A percentile compares a stretch with the other conserved stretches of the same genome.
These are phyloP conservation scores for Mucor sp. DNA, from an alignment of 371 early-diverging fungal genomes.

Conservation along the genomic window DNA sequence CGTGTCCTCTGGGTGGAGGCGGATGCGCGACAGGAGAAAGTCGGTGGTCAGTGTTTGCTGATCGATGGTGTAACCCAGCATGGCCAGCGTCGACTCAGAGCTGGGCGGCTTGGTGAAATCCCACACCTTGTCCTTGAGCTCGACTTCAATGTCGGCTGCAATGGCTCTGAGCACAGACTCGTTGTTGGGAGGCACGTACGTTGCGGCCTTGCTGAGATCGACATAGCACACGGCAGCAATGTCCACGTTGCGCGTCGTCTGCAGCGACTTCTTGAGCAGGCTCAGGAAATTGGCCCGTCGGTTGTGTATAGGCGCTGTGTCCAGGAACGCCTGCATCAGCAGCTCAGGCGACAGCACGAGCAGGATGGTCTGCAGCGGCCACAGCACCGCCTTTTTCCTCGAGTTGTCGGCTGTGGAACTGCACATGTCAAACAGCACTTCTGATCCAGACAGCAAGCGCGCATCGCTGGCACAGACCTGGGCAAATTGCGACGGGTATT, in stretches of 20 bases:
- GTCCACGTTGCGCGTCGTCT: conserved; percentile 63
- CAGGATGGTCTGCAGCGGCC: conserved; percentile 83
- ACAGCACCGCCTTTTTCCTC: conserved; percentile 67
- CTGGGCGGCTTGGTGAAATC: conserved; percentile 56
- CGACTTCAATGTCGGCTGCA: conserved; percentile 73
- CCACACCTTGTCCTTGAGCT: conserved; percentile 73
- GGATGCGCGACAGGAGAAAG: conserved; percentile 71
- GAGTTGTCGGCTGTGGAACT: conserved; percentile 67
- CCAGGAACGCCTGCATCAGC: conserved; percentile 55
- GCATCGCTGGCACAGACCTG: conserved; percentile 61
- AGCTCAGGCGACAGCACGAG: conserved; percentile 77
- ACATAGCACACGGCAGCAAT: conserved; percentile 77
- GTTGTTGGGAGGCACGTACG: conserved; percentile 67
- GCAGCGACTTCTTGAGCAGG: conserved; percentile 63
- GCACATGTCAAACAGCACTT: conserved; percentile 78
- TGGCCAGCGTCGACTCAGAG: conserved; percentile 44
- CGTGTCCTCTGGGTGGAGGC: conserved; percentile 65
- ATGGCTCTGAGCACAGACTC: conserved; percentile 66
- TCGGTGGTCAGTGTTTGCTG: conserved; percentile 61
- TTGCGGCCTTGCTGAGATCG: conserved; percentile 77
- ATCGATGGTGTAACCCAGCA: conserved; percentile 52
- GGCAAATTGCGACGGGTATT: conserved; percentile 71
- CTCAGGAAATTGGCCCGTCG: conserved; percentile 64
- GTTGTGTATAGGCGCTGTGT: conserved; percentile 35
- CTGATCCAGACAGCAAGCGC: conserved; percentile 69